Conservation (phyloP, 805 yeast species). For the Torulaspora quercuum region DNA sequence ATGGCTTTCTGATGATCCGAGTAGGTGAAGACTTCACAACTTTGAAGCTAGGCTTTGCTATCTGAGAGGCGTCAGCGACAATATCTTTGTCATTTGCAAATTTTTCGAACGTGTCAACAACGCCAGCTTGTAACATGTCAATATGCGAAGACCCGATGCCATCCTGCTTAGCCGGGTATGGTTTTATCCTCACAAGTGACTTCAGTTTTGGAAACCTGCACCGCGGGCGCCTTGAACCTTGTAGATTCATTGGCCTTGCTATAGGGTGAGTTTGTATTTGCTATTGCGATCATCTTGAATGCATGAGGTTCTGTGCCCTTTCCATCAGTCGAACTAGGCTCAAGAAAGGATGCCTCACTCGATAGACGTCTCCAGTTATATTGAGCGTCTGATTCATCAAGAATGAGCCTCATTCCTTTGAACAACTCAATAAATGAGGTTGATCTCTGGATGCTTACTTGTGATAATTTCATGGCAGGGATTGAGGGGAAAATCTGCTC, state of each 20-base stretch:
- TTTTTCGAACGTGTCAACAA: too few relatives aligned
- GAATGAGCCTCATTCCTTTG: constrained; percentile 31
- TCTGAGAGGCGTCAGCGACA: too few relatives aligned
- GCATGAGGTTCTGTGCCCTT: constrained; percentile 8
- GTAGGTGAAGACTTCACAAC: constrained; percentile 28
- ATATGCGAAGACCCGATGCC: too few relatives aligned
- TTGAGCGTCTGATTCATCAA: constrained; percentile 33
- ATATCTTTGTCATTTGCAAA: too few relatives aligned
- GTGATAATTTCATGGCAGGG: constrained; percentile 7
- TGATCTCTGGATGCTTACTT: constrained; percentile 25
- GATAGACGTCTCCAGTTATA: constrained; percentile 35
- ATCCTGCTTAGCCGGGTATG: too few relatives aligned
- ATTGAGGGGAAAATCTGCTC: constrained; percentile 8
- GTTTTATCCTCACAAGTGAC: too few relatives aligned
- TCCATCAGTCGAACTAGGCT: constrained; percentile 5
- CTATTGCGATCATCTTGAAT: constrained; percentile 12
- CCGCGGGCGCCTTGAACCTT: too few relatives aligned
- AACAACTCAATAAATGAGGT: constrained; percentile 34
- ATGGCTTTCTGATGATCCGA: constrained; percentile 13
- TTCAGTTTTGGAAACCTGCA: too few relatives aligned
- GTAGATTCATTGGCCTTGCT: neutral
- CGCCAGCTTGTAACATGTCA: too few relatives aligned
- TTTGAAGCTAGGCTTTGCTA: constrained; percentile 22
- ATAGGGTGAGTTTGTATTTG: neutral
- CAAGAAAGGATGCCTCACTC: constrained; percentile 21